Conservation (phyloP, 257 asterid genomes). For the Penstemon davidsonii region DNA sequence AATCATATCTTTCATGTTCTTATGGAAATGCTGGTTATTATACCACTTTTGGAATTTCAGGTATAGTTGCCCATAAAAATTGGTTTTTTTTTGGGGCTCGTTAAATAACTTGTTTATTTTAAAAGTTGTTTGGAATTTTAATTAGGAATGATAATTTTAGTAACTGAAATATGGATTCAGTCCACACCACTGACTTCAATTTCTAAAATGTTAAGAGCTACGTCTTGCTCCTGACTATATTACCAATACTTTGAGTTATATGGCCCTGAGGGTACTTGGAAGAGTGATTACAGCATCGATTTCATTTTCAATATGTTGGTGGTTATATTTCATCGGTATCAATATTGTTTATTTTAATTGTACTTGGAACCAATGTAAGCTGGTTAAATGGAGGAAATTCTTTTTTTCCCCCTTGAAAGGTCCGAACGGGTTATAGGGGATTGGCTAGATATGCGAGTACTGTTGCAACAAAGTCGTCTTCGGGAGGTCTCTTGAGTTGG, state of each 20-base stretch:
- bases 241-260: background rate
- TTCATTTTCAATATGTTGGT: background rate
- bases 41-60: too few species aligned
- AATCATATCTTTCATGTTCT: too few species aligned
- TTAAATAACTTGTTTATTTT: too few species aligned
- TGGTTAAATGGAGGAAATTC: constrained; percentile 1
- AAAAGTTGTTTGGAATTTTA: background rate
- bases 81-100: too few species aligned
- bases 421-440: constrained; percentile 41
- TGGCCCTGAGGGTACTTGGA: background rate
- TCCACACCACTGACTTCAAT: background rate
- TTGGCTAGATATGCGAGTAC: constrained; percentile 71
- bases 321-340: background rate
- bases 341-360: background rate
- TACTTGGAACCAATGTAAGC: background rate
- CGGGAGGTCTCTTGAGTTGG: constrained; percentile 71
- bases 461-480: constrained; percentile 54
- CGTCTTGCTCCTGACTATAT: background rate
- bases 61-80: too few species aligned
- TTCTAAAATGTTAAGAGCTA: too few species aligned
- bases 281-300: constrained; percentile 6
- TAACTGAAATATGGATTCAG: background rate
- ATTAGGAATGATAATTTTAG: background rate
- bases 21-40: too few species aligned
- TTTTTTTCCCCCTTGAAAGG: constrained; percentile 37